Percentiles rank a stretch among this genome's conserved stretches.
phyloP scores from a whole-genome alignment of 768 basidiomycete species.

The Sporobolomyces phaffii region DNA sequence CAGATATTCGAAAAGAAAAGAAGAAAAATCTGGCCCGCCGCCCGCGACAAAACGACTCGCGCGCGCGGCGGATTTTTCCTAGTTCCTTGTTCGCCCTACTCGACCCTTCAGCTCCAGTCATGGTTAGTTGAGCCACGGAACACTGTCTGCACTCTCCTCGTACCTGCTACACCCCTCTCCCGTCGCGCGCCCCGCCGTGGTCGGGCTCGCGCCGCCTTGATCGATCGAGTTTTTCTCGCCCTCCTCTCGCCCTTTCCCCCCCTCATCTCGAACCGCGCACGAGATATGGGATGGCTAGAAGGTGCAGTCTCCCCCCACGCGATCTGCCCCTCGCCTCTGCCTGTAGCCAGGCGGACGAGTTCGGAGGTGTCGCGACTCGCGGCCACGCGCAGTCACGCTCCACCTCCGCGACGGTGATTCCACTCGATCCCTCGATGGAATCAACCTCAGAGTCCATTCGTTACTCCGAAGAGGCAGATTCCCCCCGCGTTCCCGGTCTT shows the following conservation, averaged over 20 bases:
- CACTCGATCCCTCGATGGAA: background rate
- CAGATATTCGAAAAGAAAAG: background rate
- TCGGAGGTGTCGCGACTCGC: constrained; percentile 5
- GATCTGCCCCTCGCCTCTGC: background rate
- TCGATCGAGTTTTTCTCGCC: background rate
- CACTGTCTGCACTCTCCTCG: background rate
- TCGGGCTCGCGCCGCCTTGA: background rate
- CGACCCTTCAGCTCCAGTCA: constrained; percentile 18
- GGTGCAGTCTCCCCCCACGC: constrained; percentile 3
- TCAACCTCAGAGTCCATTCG: constrained; percentile 16
- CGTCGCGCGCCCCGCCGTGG: background rate
- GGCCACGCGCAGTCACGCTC: background rate
- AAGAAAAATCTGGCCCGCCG: no score
- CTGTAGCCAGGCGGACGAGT: constrained; percentile 3
- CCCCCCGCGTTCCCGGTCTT: background rate
- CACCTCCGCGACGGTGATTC: constrained; percentile 12
- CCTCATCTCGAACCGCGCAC: background rate
- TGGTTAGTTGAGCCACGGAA: constrained; percentile 13
- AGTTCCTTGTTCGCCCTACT: constrained; percentile 3
- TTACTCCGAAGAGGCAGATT: background rate
- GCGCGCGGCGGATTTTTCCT: background rate
- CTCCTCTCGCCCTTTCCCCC: background rate
- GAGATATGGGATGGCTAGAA: background rate
- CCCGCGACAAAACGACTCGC: background rate
- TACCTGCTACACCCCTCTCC: background rate